Percentiles rank a stretch among this genome's conserved stretches.
Conservation (phyloP, 2,329 filamentous ascomycete species). For the Apiospora malaysiana region DNA sequence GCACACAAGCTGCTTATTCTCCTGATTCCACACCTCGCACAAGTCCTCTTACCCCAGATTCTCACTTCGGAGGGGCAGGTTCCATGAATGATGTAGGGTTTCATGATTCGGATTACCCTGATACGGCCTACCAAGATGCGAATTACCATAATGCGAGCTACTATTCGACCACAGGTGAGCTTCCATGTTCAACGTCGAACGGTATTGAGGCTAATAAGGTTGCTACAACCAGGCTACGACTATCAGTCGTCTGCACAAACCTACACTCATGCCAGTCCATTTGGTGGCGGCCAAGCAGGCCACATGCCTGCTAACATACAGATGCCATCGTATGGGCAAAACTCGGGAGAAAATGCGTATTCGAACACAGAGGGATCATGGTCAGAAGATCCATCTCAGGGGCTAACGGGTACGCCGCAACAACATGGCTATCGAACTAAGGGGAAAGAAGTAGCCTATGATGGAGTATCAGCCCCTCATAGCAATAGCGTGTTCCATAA, state of each 20-base stretch:
- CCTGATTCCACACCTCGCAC: not conserved
- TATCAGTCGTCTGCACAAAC: not conserved
- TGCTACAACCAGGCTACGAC: not conserved
- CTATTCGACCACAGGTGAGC: not conserved
- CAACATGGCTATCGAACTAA: not conserved
- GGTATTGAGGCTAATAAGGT: not conserved
- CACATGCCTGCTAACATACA: not conserved
- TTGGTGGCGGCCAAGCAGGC: not conserved
- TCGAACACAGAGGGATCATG: not conserved
- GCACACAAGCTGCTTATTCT: not conserved
- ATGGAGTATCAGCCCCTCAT: not conserved
- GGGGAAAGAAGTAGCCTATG: not conserved
- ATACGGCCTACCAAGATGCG: no score
- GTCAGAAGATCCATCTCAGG: not conserved
- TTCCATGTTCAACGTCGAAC: not conserved
- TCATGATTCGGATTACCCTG: no score
- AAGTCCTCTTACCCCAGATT: not conserved
- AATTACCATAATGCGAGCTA: no score
- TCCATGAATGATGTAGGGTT: not conserved
- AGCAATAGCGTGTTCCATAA: not conserved
- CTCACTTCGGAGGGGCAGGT: not conserved
- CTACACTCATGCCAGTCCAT: not conserved
- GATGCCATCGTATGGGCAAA: not conserved
- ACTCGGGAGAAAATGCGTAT: not conserved
- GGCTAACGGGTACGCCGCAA: not conserved